These are phyloP conservation scores for Hamigera avellanea DNA, from an alignment of 495 filamentous ascomycete genomes.

Conservation along the genomic window DNA sequence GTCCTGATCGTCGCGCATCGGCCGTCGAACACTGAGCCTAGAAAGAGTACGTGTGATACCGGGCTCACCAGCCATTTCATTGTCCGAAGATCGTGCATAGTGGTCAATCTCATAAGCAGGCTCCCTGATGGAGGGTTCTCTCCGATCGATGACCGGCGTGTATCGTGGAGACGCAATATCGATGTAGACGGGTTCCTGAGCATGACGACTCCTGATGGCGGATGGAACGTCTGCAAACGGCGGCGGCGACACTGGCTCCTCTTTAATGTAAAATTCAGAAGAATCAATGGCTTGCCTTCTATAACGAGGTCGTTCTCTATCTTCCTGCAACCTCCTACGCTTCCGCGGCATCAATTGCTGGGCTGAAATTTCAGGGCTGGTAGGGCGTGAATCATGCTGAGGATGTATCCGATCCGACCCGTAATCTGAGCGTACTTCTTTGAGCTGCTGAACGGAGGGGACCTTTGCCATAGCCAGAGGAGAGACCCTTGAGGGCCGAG, in stretches of 20 bases:
- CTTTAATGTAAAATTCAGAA: conserved; percentile 60
- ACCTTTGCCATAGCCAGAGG: conserved; percentile 56
- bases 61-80: conserved; percentile 26
- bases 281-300: conserved; percentile 19
- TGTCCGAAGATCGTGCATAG: conserved; percentile 9
- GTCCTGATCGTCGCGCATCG: conserved; percentile 42
- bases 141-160: conserved; percentile 25
- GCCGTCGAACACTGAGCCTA: conserved; percentile 24
- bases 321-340: conserved; percentile 33
- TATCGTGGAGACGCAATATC: conserved; percentile 38
- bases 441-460: conserved; percentile 31
- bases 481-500: conserved; percentile 72
- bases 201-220: conserved; percentile 28
- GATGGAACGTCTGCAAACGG: conserved; percentile 47
- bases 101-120: conserved; percentile 24
- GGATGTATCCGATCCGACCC: conserved; percentile 12
- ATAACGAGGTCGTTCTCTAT: conserved; percentile 17
- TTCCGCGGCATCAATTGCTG: conserved; percentile 33
- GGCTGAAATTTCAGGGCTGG: conserved; percentile 24
- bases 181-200: conserved; percentile 37
- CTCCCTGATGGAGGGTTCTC: conserved; percentile 17
- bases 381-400: conserved; percentile 15
- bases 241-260: conserved; percentile 76
- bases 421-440: conserved; percentile 16
- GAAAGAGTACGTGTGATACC: conserved; percentile 28